Evolutionary conservation across 305 asterid species (phyloP).

Genomic region (Withania somnifera): DNA sequence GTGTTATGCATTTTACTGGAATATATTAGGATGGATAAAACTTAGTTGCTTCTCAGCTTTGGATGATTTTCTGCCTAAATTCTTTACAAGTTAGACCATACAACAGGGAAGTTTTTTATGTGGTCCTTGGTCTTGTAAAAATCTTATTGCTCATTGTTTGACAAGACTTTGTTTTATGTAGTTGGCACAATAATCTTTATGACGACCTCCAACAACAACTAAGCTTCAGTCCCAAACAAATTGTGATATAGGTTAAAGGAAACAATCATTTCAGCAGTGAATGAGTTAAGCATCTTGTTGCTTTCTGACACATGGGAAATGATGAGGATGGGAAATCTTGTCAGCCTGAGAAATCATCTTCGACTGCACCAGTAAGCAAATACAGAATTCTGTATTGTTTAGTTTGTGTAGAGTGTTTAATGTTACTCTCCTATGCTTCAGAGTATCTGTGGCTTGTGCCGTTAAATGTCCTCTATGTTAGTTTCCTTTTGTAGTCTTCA

Average conservation of each 20-base stretch:
- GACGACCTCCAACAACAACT: not conserved
- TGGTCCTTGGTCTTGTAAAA: not conserved
- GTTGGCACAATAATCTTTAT: not conserved
- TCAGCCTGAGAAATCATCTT: slow-evolving; percentile 52
- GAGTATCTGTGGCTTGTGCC: not conserved
- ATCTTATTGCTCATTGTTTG: not conserved
- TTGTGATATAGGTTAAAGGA: not conserved
- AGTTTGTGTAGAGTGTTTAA: not conserved
- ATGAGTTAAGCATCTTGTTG: not conserved
- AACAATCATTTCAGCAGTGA: not conserved
- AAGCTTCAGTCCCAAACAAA: not conserved
- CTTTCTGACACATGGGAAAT: slow-evolving; percentile 52
- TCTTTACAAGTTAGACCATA: not conserved
- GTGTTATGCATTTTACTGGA: not conserved
- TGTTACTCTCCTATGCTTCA: not conserved
- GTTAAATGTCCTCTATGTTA: not conserved
- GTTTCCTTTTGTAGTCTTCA: not conserved
- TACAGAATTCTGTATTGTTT: not conserved
- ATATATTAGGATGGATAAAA: not conserved
- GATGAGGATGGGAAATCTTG: slow-evolving; percentile 50
- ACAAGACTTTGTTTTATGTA: not conserved
- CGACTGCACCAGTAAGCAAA: slow-evolving; percentile 43
- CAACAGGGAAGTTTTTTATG: not conserved
- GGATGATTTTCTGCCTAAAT: not conserved
- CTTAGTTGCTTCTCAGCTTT: not conserved